phyloP scores from a whole-genome alignment of 1,284 basidiomycete genomes.

The Tilletiopsis washingtonensis region DNA sequence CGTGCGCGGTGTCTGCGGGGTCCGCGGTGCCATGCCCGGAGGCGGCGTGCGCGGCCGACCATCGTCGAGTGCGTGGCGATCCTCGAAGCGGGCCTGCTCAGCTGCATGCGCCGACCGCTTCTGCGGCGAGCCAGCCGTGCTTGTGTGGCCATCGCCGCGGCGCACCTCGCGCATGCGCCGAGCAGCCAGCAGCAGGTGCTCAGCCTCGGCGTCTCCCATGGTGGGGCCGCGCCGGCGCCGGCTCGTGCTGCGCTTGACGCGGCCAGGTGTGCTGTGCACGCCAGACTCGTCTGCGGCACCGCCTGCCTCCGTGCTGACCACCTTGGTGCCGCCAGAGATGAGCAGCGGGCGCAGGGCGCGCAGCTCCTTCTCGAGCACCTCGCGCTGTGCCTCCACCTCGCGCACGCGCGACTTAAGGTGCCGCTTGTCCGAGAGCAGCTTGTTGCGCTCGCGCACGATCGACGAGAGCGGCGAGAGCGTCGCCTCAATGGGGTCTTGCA shows the following conservation, averaged over 20 bases:
- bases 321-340: conserved; percentile 7
- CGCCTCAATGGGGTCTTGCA: conserved; percentile 14
- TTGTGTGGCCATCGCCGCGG: no score
- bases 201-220: conserved; percentile 50
- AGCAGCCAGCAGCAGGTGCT: conserved; percentile 49
- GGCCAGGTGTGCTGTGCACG: background rate
- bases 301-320: no score
- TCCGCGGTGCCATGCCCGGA: background rate
- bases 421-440: conserved; percentile 42
- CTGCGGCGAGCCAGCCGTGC: conserved; percentile 1
- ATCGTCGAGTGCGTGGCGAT: background rate
- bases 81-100: conserved; percentile 2
- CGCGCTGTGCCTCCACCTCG: conserved; percentile 41
- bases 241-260: conserved; percentile 17
- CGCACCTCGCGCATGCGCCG: conserved; percentile 30
- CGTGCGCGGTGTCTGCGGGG: conserved; percentile 3
- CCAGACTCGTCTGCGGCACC: no score
- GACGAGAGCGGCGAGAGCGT: conserved; percentile 19
- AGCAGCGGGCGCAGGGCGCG: conserved; percentile 34
- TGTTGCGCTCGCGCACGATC: conserved; percentile 38
- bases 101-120: no score
- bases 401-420: conserved; percentile 37
- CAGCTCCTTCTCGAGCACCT: conserved; percentile 42
- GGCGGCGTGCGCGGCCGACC: conserved; percentile 9
- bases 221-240: conserved; percentile 20